A percentile compares a stretch with the other conserved stretches of the same genome.
Evolutionary conservation across 306 rosid genomes (phyloP).

Genomic region (Sindora glabra): DNA sequence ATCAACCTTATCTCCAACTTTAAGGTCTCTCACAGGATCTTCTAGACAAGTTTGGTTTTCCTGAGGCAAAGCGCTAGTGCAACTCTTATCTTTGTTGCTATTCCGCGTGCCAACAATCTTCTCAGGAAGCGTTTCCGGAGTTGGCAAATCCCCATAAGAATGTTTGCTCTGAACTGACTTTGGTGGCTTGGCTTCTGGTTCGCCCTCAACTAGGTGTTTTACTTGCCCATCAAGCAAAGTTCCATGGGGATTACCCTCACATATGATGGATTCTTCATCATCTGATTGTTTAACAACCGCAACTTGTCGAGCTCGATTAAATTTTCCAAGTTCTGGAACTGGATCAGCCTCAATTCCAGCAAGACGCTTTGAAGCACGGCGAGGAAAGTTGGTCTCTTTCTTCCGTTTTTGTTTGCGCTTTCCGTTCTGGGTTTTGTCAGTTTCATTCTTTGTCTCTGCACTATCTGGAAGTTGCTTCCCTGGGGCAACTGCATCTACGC

Average conservation of each 20-base stretch:
- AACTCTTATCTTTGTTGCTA: constrained; percentile 2
- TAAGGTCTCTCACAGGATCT: constrained; percentile 10
- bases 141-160: constrained; percentile 1
- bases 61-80: constrained; percentile 3
- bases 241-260: constrained; percentile 19
- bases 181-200: constrained; percentile 7
- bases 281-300: constrained; percentile 27
- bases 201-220: constrained; percentile 8
- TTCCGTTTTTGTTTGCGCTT: constrained; percentile 26
- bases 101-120: constrained; percentile 7
- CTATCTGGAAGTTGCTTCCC: constrained; percentile 24
- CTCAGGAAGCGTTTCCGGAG: constrained; percentile 9
- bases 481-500: background rate
- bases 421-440: constrained; percentile 16
- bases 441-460: constrained; percentile 15
- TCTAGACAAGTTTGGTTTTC: constrained; percentile 6
- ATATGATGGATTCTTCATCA: constrained; percentile 14
- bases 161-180: constrained; percentile 1
- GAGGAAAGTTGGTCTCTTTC: constrained; percentile 48
- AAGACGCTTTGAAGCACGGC: constrained; percentile 82
- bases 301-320: constrained; percentile 25
- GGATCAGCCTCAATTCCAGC: constrained; percentile 75
- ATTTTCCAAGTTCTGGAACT: constrained; percentile 40
- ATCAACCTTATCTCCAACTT: constrained; percentile 19
- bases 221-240: constrained; percentile 2